Conservation (phyloP, 2,329 filamentous ascomycete genomes). For the Colletotrichum gigasporum region DNA sequence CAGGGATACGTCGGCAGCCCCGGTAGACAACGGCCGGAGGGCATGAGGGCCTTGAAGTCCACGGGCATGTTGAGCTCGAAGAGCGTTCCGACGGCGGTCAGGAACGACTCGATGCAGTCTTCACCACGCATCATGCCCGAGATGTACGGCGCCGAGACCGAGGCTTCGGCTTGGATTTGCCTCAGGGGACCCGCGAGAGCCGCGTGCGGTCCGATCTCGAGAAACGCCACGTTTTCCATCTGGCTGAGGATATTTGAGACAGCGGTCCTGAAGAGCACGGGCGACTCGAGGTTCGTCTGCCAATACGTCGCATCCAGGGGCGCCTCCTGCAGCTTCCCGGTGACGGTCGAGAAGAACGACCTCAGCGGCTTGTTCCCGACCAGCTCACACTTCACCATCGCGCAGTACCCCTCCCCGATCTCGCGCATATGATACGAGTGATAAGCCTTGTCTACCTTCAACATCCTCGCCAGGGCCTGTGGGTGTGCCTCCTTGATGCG, state of each 20-base stretch:
- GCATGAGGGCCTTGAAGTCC: slow-evolving; percentile 1
- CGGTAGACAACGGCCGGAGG: not conserved
- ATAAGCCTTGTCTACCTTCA: slow-evolving; percentile 51
- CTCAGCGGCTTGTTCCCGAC: too few relatives aligned
- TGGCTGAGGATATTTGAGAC: slow-evolving; percentile 35
- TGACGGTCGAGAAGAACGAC: slow-evolving; percentile 41
- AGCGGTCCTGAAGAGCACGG: slow-evolving; percentile 53
- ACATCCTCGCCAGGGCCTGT: slow-evolving; percentile 39
- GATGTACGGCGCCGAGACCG: not conserved
- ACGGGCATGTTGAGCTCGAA: slow-evolving; percentile 1
- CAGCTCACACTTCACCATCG: too few relatives aligned
- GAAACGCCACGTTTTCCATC: not conserved
- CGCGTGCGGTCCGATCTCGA: slow-evolving; percentile 35
- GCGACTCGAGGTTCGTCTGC: slow-evolving; percentile 51
- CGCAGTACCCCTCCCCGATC: slow-evolving; percentile 32
- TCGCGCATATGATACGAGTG: slow-evolving; percentile 42
- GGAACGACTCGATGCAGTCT: not conserved
- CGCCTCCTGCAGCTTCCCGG: slow-evolving; percentile 35
- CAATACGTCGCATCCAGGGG: slow-evolving; percentile 44
- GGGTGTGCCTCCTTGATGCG: slow-evolving; percentile 38
- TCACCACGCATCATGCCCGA: slow-evolving; percentile 15
- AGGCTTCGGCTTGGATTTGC: slow-evolving; percentile 15
- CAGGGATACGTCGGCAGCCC: slow-evolving; percentile 34
- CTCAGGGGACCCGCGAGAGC: slow-evolving; percentile 33
- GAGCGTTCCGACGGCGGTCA: slow-evolving; percentile 21